Percentiles rank a stretch among this genome's conserved stretches.
Evolutionary conservation across 2,329 filamentous ascomycete genomes (phyloP).

Genomic region (Colletotrichum magnum): DNA sequence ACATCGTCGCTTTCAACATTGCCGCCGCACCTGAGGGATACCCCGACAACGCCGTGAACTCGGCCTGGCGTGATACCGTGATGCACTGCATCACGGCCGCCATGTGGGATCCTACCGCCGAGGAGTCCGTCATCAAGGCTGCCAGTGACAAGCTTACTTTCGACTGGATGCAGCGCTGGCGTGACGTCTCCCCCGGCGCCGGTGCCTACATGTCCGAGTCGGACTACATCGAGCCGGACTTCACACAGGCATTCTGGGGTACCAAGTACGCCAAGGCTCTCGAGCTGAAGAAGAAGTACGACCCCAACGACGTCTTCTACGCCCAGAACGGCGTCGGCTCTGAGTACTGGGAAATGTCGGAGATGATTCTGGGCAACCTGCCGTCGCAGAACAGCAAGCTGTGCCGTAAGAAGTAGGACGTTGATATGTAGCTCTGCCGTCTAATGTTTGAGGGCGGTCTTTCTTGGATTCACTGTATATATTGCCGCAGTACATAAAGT

Average conservation of each 20-base stretch:
- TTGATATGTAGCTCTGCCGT: not conserved
- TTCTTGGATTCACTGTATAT: conserved; percentile 25
- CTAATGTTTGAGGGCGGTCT: not conserved
- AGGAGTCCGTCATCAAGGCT: conserved; percentile 48
- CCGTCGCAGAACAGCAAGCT: conserved; percentile 44
- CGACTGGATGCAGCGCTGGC: conserved; percentile 53
- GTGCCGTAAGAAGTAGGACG: conserved; percentile 34
- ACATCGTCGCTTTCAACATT: conserved; percentile 51
- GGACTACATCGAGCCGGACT: conserved; percentile 44
- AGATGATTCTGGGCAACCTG: conserved; percentile 40
- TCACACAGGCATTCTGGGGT: conserved; percentile 42
- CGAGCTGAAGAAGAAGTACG: conserved; percentile 41
- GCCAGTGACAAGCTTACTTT: conserved; percentile 48
- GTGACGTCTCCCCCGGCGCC: conserved; percentile 43
- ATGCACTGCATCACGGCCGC: conserved; percentile 51
- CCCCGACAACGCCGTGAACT: conserved; percentile 60
- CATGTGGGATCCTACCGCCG: conserved; percentile 49
- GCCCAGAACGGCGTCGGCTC: conserved; percentile 40
- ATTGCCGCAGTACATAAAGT: conserved; percentile 26
- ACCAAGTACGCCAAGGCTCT: conserved; percentile 39
- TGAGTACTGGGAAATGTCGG: conserved; percentile 41
- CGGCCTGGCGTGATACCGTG: conserved; percentile 62
- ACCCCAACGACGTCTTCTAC: conserved; percentile 42
- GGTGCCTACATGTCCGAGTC: conserved; percentile 45
- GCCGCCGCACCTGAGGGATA: conserved; percentile 36